Percentiles rank a stretch among this genome's conserved stretches.
These are phyloP conservation scores for Penstemon davidsonii DNA, from an alignment of 257 asterid species.

Conservation along the genomic window DNA sequence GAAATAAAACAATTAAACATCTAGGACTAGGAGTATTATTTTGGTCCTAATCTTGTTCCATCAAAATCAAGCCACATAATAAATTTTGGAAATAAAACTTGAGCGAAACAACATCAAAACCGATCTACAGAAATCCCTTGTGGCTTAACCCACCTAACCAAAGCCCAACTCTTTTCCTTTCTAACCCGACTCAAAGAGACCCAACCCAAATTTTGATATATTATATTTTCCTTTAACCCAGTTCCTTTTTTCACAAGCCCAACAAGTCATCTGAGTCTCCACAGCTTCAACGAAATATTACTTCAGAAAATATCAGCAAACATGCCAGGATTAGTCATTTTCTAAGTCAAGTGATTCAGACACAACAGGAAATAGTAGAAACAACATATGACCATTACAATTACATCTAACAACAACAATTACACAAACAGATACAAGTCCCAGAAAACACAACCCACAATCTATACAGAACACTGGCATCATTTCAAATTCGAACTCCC, in stretches of 20 bases:
- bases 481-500: constrained; percentile 42
- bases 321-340: constrained; percentile 13
- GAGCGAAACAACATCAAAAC: too few species aligned
- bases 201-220: too few species aligned
- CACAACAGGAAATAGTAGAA: constrained; percentile 23
- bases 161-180: too few species aligned
- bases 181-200: too few species aligned
- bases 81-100: too few species aligned
- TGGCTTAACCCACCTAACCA: too few species aligned
- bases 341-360: constrained; percentile 9
- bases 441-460: neutral
- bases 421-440: constrained; percentile 9
- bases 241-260: neutral
- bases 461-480: constrained; percentile 25
- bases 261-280: neutral
- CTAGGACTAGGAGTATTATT: too few species aligned
- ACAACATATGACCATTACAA: constrained; percentile 25
- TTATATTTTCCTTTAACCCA: too few species aligned
- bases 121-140: too few species aligned
- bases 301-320: neutral
- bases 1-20: too few species aligned
- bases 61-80: too few species aligned
- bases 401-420: constrained; percentile 23
- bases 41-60: too few species aligned
- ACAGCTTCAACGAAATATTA: neutral